Conservation (phyloP, 139 green algal species). For the Chlamydomonas eustigma region DNA sequence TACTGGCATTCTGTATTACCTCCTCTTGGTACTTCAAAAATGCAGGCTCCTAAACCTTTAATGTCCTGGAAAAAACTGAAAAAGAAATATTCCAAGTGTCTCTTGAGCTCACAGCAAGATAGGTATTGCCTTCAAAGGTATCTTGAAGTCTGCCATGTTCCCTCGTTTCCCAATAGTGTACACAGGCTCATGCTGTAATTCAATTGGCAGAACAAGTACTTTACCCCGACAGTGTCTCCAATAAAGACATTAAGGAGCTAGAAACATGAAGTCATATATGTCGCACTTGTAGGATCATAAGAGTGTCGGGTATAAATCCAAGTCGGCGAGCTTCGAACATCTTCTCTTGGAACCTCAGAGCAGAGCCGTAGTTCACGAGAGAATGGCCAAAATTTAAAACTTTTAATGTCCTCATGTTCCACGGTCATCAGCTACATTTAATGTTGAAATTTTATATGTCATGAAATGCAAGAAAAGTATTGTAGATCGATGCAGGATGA, state of each 20-base stretch:
- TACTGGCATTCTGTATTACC: neutral
- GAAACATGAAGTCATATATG: too few relatives aligned
- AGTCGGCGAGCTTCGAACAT: neutral
- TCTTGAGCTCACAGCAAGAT: neutral
- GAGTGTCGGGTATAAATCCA: neutral
- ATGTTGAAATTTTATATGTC: too few relatives aligned
- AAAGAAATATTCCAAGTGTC: neutral
- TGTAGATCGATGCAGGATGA: too few relatives aligned
- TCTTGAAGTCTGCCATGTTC: constrained; percentile 48
- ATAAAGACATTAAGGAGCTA: too few relatives aligned
- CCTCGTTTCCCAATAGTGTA: constrained; percentile 88
- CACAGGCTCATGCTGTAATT: constrained; percentile 71
- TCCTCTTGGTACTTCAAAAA: neutral
- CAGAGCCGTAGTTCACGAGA: neutral
- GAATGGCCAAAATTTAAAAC: neutral
- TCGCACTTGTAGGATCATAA: constrained; percentile 7
- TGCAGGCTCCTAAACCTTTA: neutral
- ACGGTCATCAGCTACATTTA: too few relatives aligned
- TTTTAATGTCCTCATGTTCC: too few relatives aligned
- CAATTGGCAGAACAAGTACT: too few relatives aligned
- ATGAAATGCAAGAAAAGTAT: too few relatives aligned
- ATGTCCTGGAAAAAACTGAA: neutral
- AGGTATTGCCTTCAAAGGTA: constrained; percentile 29
- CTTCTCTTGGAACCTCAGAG: neutral
- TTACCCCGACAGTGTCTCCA: too few relatives aligned